Percentiles rank a stretch among this genome's conserved stretches.
Conservation (phyloP, 2,329 filamentous ascomycete genomes). For the Sphaerulina vaccinii region DNA sequence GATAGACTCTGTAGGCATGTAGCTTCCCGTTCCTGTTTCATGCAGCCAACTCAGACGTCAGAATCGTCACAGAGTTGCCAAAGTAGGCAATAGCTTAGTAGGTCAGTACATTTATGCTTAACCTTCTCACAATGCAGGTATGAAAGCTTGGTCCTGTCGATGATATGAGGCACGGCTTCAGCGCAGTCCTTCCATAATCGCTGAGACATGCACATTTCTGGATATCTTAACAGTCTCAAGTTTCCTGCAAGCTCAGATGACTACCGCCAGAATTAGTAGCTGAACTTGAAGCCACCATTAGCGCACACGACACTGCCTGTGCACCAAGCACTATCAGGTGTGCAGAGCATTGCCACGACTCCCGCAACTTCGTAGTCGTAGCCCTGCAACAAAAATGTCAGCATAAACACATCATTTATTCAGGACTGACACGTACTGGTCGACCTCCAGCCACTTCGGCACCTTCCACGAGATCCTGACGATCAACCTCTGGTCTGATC, state of each 20-base stretch:
- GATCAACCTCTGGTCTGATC: slow-evolving; percentile 61
- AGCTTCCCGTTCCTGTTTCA: too few relatives aligned
- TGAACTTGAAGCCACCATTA: slow-evolving; percentile 72
- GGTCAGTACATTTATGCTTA: too few relatives aligned
- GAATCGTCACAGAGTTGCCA: too few relatives aligned
- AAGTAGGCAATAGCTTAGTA: too few relatives aligned
- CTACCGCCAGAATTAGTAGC: slow-evolving; percentile 26
- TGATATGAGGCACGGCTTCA: too few relatives aligned
- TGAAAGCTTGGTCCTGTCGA: too few relatives aligned
- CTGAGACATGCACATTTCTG: too few relatives aligned
- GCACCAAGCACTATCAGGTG: slow-evolving; percentile 68
- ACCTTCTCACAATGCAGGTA: too few relatives aligned
- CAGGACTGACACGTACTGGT: slow-evolving; percentile 45
- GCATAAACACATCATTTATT: slow-evolving; percentile 27
- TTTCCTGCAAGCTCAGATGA: not conserved
- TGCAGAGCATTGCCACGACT: slow-evolving; percentile 73
- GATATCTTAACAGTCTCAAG: too few relatives aligned
- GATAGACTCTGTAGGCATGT: too few relatives aligned
- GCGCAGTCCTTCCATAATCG: too few relatives aligned
- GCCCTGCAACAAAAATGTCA: slow-evolving; percentile 42
- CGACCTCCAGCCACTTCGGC: slow-evolving; percentile 53
- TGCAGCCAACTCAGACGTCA: too few relatives aligned
- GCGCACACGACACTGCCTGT: slow-evolving; percentile 78
- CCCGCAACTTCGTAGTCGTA: slow-evolving; percentile 72
- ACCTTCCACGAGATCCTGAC: slow-evolving; percentile 52